Evolutionary conservation across 768 basidiomycete species (phyloP).

Genomic region (Phanerochaete sordida): DNA sequence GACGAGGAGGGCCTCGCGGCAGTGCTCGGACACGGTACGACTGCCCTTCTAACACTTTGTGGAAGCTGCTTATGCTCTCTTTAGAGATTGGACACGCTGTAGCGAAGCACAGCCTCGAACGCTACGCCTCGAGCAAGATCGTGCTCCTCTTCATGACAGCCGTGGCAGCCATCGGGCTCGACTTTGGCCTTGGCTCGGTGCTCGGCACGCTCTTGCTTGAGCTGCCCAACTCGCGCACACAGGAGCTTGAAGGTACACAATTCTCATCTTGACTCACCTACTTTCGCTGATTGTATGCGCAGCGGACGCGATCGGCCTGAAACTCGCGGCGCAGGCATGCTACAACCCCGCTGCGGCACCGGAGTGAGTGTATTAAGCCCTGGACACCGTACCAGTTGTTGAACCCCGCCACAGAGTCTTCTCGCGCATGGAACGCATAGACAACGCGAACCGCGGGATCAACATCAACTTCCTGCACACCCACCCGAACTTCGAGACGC

Average conservation of each 20-base stretch:
- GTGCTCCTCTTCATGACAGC: conserved; percentile 37
- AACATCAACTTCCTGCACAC: conserved; percentile 67
- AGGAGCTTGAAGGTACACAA: conserved; percentile 82
- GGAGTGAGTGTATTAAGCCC: conserved; percentile 42
- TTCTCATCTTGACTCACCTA: too few relatives aligned
- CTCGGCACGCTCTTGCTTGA: conserved; percentile 53
- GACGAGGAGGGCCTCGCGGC: conserved; percentile 83
- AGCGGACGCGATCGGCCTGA: conserved; percentile 88
- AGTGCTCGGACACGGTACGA: conserved; percentile 78
- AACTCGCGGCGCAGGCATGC: conserved; percentile 79
- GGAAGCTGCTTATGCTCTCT: too few relatives aligned
- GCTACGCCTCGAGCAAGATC: conserved; percentile 40
- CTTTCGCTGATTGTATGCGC: not conserved
- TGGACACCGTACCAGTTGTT: not conserved
- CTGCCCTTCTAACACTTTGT: not conserved
- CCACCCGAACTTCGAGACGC: conserved; percentile 71
- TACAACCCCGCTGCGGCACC: conserved; percentile 79
- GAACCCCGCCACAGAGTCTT: conserved; percentile 55
- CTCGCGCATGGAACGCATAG: conserved; percentile 55
- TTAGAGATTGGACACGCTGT: too few relatives aligned
- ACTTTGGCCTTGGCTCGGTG: conserved; percentile 46
- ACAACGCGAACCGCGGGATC: conserved; percentile 33
- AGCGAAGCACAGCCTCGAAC: conserved; percentile 54
- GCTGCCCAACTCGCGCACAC: conserved; percentile 78
- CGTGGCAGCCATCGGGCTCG: conserved; percentile 51